A percentile compares a stretch with the other conserved stretches of the same genome.
These are phyloP conservation scores for Fragaria vesca DNA, from an alignment of 306 rosid species.

Conservation along the genomic window DNA sequence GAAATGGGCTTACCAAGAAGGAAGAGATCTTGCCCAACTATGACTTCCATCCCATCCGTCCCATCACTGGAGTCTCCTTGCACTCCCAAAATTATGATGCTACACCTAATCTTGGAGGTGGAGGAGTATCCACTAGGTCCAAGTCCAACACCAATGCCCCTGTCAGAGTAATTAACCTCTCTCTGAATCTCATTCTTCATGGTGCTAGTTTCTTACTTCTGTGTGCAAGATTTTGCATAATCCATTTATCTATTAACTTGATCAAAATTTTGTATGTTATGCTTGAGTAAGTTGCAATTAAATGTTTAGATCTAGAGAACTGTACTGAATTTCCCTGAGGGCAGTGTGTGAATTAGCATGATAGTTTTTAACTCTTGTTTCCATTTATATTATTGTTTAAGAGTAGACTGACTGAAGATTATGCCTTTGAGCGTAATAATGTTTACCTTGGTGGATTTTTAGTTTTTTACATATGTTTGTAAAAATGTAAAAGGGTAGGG, in stretches of 20 bases:
- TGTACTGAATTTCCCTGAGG: neutral
- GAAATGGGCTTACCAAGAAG: conserved; percentile 38
- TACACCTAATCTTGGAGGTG: conserved; percentile 28
- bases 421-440: neutral
- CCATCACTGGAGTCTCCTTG: conserved; percentile 35
- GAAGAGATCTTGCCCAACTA: conserved; percentile 72
- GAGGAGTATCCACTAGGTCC: conserved; percentile 37
- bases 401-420: neutral
- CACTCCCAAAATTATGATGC: conserved; percentile 40
- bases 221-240: neutral
- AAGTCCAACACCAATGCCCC: conserved; percentile 42
- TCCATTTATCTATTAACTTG: neutral
- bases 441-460: neutral
- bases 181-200: neutral
- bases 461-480: neutral
- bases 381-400: no score
- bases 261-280: neutral
- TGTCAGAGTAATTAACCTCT: conserved; percentile 37
- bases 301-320: neutral
- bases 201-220: neutral
- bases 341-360: neutral
- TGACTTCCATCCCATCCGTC: conserved; percentile 86
- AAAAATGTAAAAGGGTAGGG: no score
- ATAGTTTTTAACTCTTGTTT: neutral
- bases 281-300: neutral